Evolutionary conservation across 139 green algal genomes (phyloP).

Genomic region (Edaphochlamys debaryana): DNA sequence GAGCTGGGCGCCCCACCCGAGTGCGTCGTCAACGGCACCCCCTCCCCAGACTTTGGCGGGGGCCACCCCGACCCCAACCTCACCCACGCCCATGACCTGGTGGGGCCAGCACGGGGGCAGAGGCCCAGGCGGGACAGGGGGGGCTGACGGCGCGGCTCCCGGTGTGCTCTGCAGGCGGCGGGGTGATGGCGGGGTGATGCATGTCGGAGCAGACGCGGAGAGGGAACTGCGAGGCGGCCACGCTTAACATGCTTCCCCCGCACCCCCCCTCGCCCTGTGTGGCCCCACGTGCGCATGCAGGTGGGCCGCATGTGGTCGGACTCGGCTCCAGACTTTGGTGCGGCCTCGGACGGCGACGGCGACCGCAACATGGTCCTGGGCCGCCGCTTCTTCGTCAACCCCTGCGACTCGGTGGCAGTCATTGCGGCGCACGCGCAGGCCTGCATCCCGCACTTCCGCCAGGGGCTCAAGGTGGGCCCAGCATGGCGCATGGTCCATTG

Average conservation of each 20-base stretch:
- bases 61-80: conserved; percentile 99
- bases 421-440: conserved; percentile 96
- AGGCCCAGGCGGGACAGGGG: too few relatives aligned
- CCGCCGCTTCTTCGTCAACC: conserved; percentile 96
- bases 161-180: too few relatives aligned
- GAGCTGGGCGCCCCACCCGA: conserved; percentile 73
- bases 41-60: conserved; percentile 92
- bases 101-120: too few relatives aligned
- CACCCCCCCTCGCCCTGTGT: too few relatives aligned
- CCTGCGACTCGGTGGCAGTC: conserved; percentile 97
- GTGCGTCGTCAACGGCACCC: conserved; percentile 59
- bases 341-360: conserved; percentile 93
- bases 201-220: too few relatives aligned
- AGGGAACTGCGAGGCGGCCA: too few relatives aligned
- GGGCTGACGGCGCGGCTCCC: too few relatives aligned
- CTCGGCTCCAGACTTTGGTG: conserved; percentile 85
- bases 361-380: conserved; percentile 99
- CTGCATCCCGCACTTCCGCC: conserved; percentile 98
- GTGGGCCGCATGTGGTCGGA: conserved; percentile 83
- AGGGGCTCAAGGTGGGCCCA: conserved; percentile 86
- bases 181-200: too few relatives aligned
- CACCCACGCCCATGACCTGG: conserved; percentile 98
- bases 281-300: conserved; percentile 26
- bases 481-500: too few relatives aligned
- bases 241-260: too few relatives aligned